Evolutionary conservation across 2,329 filamentous ascomycete species (phyloP), one percentile per base, ranked within the genome.

Genomic region (Calonectria ilicicola): DNA sequence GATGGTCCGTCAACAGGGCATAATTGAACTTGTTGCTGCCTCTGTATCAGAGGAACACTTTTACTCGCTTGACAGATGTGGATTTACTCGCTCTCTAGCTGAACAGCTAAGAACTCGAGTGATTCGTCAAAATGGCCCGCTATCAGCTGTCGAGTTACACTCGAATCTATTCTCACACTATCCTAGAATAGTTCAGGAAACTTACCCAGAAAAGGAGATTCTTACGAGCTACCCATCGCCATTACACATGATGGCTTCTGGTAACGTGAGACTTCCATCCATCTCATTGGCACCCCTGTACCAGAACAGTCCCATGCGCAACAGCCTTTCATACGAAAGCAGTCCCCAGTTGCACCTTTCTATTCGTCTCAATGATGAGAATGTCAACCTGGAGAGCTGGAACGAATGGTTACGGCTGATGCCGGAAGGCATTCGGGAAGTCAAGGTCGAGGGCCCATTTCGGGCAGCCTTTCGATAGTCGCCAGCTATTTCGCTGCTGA

Each of bases 321-420:
- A 78, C 74, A 84, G 81, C 64, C 81, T 84, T 63, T 83, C 84
- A 9, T 83, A 83, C 46, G 85, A 86, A 63, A 85, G 85, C n/a
- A 86, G 85, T 29, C 83, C 86, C 2, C 86, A 89, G 67, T 73
- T 91, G 42, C 87, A 86, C 65, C 78, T 91, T 9, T 87, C 86
- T 12, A 85, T 91, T 67, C 84, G 86, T 29, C 80, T 91, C 49
- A 84, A 85, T 2, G 89, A 90, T 47, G 88, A 89, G 27, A 84
- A 85, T 35, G 81, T 90, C 72, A 87, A 89, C 72, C 79, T 87
- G 66, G 89, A 91, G 64, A 86, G 82, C 67, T 91, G 89, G 89
- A 84, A 86, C 67, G 89, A 91, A 77, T 91, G 89, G 89, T 80
- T 91, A 74, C 87, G 89, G 26, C 83, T 89, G 77, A 89, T 91